phyloP scores from a whole-genome alignment of 2,329 filamentous ascomycete species.

The Alternaria solani region DNA sequence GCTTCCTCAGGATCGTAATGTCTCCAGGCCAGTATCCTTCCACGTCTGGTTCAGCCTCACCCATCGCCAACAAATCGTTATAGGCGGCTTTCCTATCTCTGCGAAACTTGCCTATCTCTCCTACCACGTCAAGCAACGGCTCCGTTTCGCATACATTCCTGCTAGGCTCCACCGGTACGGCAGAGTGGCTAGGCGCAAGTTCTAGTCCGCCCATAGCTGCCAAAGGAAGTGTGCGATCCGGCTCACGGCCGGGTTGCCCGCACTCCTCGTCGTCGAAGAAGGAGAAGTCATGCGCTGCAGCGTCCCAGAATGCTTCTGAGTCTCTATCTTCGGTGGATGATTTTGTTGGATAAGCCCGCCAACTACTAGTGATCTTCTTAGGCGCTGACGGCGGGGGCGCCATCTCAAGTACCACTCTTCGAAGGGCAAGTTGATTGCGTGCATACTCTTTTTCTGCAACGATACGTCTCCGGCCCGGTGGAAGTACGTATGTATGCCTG shows the following conservation, averaged over 20 bases:
- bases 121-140: slow-evolving; percentile 58
- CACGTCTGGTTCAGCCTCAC: slow-evolving; percentile 49
- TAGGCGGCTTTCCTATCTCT: slow-evolving; percentile 61
- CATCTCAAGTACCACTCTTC: slow-evolving; percentile 64
- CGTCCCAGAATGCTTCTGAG: slow-evolving; percentile 66
- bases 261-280: slow-evolving; percentile 68
- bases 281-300: slow-evolving; percentile 67
- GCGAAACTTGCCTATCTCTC: slow-evolving; percentile 63
- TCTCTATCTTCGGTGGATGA: slow-evolving; percentile 68
- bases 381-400: slow-evolving; percentile 31
- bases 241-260: slow-evolving; percentile 57
- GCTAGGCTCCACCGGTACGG: slow-evolving; percentile 14
- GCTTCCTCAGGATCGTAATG: slow-evolving; percentile 63
- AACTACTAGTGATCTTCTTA: slow-evolving; percentile 54
- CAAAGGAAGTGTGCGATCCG: slow-evolving; percentile 56
- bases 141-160: slow-evolving; percentile 18
- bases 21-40: slow-evolving; percentile 68
- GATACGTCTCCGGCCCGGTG: slow-evolving; percentile 62
- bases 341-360: slow-evolving; percentile 56
- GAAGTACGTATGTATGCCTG: slow-evolving; percentile 64
- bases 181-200: slow-evolving; percentile 29
- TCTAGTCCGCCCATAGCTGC: slow-evolving; percentile 57
- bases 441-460: slow-evolving; percentile 59
- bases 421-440: slow-evolving; percentile 62
- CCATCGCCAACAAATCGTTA: slow-evolving; percentile 46